phyloP scores from a whole-genome alignment of 2,329 filamentous ascomycete genomes.

The Fusarium haematococcum region DNA sequence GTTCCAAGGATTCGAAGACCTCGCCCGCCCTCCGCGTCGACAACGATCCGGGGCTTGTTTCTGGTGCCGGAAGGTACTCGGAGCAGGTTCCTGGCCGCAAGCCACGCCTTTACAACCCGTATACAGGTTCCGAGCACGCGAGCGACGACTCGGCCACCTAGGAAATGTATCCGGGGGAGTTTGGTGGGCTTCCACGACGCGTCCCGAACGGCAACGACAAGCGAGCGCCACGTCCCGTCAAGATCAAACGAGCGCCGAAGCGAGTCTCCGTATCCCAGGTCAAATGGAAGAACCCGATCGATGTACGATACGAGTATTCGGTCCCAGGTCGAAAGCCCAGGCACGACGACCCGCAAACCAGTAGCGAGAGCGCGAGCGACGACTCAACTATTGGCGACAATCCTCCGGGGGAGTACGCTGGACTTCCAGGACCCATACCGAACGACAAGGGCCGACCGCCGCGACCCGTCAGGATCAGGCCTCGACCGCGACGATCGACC shows the following conservation, averaged over 20 bases:
- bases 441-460: background rate
- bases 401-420: background rate
- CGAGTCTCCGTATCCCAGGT: background rate
- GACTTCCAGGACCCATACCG: background rate
- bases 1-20: background rate
- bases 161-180: background rate
- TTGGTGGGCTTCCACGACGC: background rate
- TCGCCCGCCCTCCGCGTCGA: background rate
- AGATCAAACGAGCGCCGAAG: background rate
- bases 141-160: background rate
- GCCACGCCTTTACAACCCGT: background rate
- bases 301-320: conserved; percentile 1
- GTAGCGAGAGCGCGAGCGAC: background rate
- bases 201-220: background rate
- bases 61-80: background rate
- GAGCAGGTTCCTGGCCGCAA: background rate
- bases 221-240: background rate
- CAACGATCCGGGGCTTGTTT: background rate
- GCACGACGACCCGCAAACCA: conserved; percentile 2
- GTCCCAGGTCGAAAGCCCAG: background rate
- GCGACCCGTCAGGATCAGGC: background rate
- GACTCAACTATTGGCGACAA: conserved; percentile 5
- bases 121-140: background rate
- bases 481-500: background rate
- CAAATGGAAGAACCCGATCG: background rate